A percentile compares a stretch with the other conserved stretches of the same genome.
phyloP scores from a whole-genome alignment of 2,329 filamentous ascomycete genomes.

The Ceratocystis variospora region DNA sequence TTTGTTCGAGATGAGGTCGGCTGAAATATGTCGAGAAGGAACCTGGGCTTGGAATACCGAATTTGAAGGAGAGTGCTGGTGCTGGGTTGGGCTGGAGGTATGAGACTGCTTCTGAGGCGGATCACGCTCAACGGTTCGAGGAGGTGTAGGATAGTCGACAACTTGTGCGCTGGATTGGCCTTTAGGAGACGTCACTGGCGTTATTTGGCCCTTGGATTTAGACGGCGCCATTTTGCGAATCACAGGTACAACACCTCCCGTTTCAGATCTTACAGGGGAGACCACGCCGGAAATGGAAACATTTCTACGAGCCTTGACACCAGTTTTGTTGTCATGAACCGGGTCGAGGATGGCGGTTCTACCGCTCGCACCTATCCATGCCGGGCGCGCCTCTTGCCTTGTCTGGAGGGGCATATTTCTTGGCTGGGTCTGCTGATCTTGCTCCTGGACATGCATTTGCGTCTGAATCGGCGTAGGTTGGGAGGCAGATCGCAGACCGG shows the following conservation, averaged over 20 bases:
- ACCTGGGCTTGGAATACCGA: constrained; percentile 10
- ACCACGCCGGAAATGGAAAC: constrained; percentile 11
- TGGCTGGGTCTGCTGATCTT: background rate
- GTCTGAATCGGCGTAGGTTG: constrained; percentile 1
- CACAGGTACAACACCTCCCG: constrained; percentile 8
- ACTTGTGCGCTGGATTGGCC: background rate
- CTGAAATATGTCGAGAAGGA: constrained; percentile 3
- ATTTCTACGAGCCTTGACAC: constrained; percentile 13
- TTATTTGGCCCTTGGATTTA: background rate
- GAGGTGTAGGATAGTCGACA: constrained; percentile 15
- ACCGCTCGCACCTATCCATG: constrained; percentile 63
- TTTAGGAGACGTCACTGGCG: constrained; percentile 13
- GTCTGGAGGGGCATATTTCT: background rate
- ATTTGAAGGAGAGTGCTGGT: constrained; percentile 2
- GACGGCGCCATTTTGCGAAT: constrained; percentile 18
- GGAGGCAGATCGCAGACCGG: constrained; percentile 27
- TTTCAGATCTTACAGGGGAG: constrained; percentile 15
- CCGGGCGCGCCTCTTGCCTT: constrained; percentile 33
- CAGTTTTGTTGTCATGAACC: constrained; percentile 38
- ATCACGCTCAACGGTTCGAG: constrained; percentile 16
- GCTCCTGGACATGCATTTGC: background rate
- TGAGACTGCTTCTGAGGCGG: constrained; percentile 20
- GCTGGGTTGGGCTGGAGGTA: constrained; percentile 20
- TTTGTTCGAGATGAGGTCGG: constrained; percentile 22
- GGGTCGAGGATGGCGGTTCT: constrained; percentile 50